Evolutionary conservation across 108 stramenopile genomes (phyloP).

Genomic region (Fistulifera pelliculosa): DNA sequence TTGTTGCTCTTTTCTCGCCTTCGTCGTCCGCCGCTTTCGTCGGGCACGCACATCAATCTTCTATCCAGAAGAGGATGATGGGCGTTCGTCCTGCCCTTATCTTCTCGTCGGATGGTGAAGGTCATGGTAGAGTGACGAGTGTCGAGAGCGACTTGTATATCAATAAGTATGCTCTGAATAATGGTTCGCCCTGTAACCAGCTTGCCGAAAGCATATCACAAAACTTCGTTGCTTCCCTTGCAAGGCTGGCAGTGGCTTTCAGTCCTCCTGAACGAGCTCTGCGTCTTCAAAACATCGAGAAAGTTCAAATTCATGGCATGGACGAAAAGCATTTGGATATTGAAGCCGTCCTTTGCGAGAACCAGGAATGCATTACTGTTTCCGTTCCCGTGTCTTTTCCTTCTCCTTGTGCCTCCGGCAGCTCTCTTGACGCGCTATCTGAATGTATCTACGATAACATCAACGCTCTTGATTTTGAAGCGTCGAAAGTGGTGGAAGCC

Average conservation of each 20-base stretch:
- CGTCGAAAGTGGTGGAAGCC: not conserved
- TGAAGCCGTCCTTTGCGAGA: slow-evolving; percentile 30
- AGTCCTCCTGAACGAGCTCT: slow-evolving; percentile 19
- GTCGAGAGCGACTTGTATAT: too few species aligned
- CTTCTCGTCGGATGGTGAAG: too few species aligned
- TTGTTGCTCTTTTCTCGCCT: too few species aligned
- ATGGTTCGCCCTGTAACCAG: too few species aligned
- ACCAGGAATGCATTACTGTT: slow-evolving; percentile 23
- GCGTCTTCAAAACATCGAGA: slow-evolving; percentile 15
- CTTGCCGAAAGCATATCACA: not conserved
- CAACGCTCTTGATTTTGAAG: slow-evolving; percentile 15
- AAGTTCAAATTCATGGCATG: slow-evolving; percentile 18
- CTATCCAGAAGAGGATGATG: too few species aligned
- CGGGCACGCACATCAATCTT: too few species aligned
- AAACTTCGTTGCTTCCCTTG: slow-evolving; percentile 14
- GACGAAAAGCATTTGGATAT: slow-evolving; percentile 24
- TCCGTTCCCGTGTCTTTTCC: slow-evolving; percentile 29
- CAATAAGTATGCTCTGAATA: too few species aligned
- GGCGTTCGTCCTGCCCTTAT: too few species aligned
- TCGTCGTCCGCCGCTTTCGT: too few species aligned
- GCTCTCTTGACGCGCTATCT: slow-evolving; percentile 6
- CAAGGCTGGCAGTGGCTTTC: slow-evolving; percentile 36
- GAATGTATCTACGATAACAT: slow-evolving; percentile 26
- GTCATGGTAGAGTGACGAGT: too few species aligned
- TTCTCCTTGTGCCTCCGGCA: slow-evolving; percentile 7